Base-by-base conservation (phyloP, 2,329 filamentous ascomycete genomes). In the Apiospora aurea region DNA sequence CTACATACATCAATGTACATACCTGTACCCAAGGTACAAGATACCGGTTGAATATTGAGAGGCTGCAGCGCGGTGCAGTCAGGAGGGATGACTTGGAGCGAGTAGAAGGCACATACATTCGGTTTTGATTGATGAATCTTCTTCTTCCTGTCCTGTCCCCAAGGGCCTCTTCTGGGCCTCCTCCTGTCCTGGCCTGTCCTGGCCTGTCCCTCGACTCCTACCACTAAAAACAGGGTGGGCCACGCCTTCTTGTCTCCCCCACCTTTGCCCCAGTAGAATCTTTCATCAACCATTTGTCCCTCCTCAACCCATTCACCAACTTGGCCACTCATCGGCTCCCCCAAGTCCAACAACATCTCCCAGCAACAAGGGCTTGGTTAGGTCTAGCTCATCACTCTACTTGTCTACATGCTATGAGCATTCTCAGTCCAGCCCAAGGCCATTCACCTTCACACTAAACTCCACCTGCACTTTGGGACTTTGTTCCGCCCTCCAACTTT, bases 331-430 rank as follows among this genome's bases (percentile, higher is more conserved):
- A 64, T 64, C 57, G 57, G 57, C 34, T 41, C 57, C 57, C 57
- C 57, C 34, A 64, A 41, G 57, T 64, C 57, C 57, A 64, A 64
- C 57, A 64, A 64, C 57, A 34, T 61, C 57, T 64, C 34, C 21
- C 57, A 64, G 57, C 57, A 64, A 64, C 57, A 64, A 64, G 67
- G 67, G 67, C 67, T 69, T 69, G 44, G 44, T 69, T 69, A 69
- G 67, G 67, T 69, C 67, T 69, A 69, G 67, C 47, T 69, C 43
- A n/a, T 68, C 67, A 24, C 57, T 41, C 57, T 41, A 64, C 57
- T 64, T 64, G 57, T 64, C 57, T 64, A 41, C 57, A 64, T 64
- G 57, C 34, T 41, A 14, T 64, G 57, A 41, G n/a, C 57, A 64
- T 64, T 64, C 57, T 64, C 57, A 64, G 29, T 64, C 57, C 57